Percentiles rank a stretch among this genome's conserved stretches.
Evolutionary conservation across 208 protist genomes (phyloP).

Genomic region (Blechomonas ayalai): DNA sequence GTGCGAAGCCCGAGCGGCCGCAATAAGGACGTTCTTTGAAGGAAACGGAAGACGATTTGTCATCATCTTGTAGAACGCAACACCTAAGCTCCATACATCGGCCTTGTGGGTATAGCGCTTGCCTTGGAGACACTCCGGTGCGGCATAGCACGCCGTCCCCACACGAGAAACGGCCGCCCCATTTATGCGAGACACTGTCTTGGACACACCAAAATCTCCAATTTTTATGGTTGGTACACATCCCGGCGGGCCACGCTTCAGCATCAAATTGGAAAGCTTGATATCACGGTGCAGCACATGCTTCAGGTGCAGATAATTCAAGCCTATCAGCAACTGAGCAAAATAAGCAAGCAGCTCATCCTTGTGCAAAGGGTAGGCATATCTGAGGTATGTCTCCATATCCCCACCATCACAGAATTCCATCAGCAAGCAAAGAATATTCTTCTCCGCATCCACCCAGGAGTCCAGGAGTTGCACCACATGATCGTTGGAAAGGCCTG

Average conservation of each 20-base stretch:
- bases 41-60: slow-evolving; percentile 42
- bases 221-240: slow-evolving; percentile 43
- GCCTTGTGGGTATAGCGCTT: slow-evolving; percentile 55
- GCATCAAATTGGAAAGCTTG: slow-evolving; percentile 52
- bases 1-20: slow-evolving; percentile 7
- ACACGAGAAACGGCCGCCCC: slow-evolving; percentile 22
- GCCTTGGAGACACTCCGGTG: slow-evolving; percentile 48
- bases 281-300: slow-evolving; percentile 53
- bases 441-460: slow-evolving; percentile 35
- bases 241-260: slow-evolving; percentile 14
- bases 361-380: slow-evolving; percentile 35
- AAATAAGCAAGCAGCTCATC: slow-evolving; percentile 33
- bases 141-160: slow-evolving; percentile 55
- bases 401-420: slow-evolving; percentile 75
- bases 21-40: slow-evolving; percentile 6
- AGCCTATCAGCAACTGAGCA: slow-evolving; percentile 54
- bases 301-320: slow-evolving; percentile 67
- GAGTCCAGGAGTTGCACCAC: slow-evolving; percentile 36
- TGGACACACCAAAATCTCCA: slow-evolving; percentile 62
- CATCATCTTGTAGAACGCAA: slow-evolving; percentile 58
- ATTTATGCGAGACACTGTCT: slow-evolving; percentile 18
- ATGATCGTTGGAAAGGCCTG: slow-evolving; percentile 35
- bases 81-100: slow-evolving; percentile 74
- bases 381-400: slow-evolving; percentile 23
- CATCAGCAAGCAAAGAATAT: slow-evolving; percentile 44